Base-by-base conservation (phyloP, 345 rosid genomes). In the Salix koriyanagi region DNA sequence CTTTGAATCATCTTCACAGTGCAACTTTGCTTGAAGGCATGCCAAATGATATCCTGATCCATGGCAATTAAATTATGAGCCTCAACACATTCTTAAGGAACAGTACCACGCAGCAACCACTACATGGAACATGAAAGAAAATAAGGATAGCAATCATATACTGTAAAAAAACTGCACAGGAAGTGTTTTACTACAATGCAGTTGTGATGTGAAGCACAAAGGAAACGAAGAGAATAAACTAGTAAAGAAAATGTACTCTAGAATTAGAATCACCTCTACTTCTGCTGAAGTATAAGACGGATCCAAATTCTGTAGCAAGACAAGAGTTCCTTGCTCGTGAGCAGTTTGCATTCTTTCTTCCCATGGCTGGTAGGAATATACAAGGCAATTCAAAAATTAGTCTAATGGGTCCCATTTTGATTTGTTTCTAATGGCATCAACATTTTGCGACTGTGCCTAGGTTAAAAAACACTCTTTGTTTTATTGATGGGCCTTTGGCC, bases 271-370 rank as follows among this genome's bases (percentile, higher is more conserved):
- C 88, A 95, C 99, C 95, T 91, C 88, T 48, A 93, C 94, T 76
- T 90, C 96, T 2, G 71, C 72, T 66, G 93, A 85, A 65, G 90
- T 88, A 81, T 71, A 93, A 60, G 88, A 74, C 68, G 94, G 94
- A 84, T 86, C 93, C 89, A 95, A 79, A 84, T 93, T 93, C 72
- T 72, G 92, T 74, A 93, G 92, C 66, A 93, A 75, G 76, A 95
- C 90, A 76, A 93, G 87, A 39, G 60, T 90, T 69, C 85, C 93
- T 67, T 78, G 70, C 76, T 81, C 85, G 69, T 84, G 82, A 11
- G 93, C 97, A 56, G 62, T 77, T 54, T 70, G 81, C 84, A 94
- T 81, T 67, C 86, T 86, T 72, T 90, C 92, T 79, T 90, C 90
- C 95, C 94, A 95, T 74, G 92, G 85, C 99, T 94, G 83, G 39